These are phyloP conservation scores for Teratosphaeriaceae sp. DNA, from an alignment of 2,329 filamentous ascomycete species.

Conservation along the genomic window DNA sequence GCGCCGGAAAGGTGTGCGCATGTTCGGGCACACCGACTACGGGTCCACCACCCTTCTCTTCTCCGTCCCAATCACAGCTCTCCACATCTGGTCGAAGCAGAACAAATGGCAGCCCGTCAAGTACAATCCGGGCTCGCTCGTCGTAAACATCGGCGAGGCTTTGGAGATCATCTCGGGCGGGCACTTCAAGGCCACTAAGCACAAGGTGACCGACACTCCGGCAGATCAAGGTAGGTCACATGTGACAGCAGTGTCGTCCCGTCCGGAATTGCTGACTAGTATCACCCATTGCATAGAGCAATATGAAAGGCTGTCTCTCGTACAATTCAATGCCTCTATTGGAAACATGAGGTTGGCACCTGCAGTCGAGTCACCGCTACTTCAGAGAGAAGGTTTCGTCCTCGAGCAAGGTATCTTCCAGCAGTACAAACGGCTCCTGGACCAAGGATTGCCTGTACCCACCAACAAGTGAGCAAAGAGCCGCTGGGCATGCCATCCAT, in stretches of 20 bases:
- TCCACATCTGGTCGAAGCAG: slow-evolving; percentile 30
- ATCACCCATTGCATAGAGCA: too few relatives aligned
- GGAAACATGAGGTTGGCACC: slow-evolving; percentile 40
- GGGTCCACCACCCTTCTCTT: slow-evolving; percentile 37
- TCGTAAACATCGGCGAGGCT: slow-evolving; percentile 34
- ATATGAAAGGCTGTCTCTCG: slow-evolving; percentile 33
- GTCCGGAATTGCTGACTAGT: too few relatives aligned
- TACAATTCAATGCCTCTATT: slow-evolving; percentile 36
- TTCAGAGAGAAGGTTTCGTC: slow-evolving; percentile 40
- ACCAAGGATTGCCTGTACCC: slow-evolving; percentile 36
- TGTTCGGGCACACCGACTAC: slow-evolving; percentile 35
- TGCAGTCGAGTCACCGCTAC: slow-evolving; percentile 33
- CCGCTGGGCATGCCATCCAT: too few relatives aligned
- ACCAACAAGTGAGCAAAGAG: slow-evolving; percentile 32
- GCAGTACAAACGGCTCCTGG: slow-evolving; percentile 40
- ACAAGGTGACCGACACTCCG: slow-evolving; percentile 43
- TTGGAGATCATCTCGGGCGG: slow-evolving; percentile 33
- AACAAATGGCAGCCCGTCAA: slow-evolving; percentile 34
- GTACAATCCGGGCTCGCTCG: slow-evolving; percentile 32
- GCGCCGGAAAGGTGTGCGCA: slow-evolving; percentile 22
- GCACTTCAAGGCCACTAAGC: slow-evolving; percentile 42
- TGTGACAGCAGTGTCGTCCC: too few relatives aligned
- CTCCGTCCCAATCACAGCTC: slow-evolving; percentile 32
- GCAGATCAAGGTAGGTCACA: too few relatives aligned
- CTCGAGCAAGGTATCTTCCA: slow-evolving; percentile 41